These are phyloP conservation scores for Leccinum rimulosum DNA, from an alignment of 768 basidiomycete species.

Conservation along the genomic window DNA sequence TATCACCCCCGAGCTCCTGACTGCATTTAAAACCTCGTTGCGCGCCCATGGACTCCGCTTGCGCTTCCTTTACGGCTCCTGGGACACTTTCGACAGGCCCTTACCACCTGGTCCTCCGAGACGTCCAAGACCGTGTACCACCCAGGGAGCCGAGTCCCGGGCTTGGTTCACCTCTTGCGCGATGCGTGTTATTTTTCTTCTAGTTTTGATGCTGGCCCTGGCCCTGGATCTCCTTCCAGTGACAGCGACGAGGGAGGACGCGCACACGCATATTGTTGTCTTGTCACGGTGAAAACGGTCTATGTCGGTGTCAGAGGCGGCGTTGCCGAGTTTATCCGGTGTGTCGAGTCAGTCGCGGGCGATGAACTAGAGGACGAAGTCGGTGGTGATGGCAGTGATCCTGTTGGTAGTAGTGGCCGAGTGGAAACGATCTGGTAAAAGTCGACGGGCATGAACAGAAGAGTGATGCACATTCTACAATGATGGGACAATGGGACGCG, in stretches of 20 bases:
- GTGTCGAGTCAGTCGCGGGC: slow-evolving; percentile 33
- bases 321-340: slow-evolving; percentile 65
- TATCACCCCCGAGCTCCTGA: slow-evolving; percentile 63
- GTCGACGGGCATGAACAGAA: slow-evolving; percentile 68
- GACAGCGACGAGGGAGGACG: neutral
- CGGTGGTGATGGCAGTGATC: neutral
- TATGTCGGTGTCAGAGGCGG: slow-evolving; percentile 98
- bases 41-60: slow-evolving; percentile 52
- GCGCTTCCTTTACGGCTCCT: slow-evolving; percentile 80
- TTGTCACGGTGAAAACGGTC: slow-evolving; percentile 90
- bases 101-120: slow-evolving; percentile 75
- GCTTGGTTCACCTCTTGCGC: slow-evolving; percentile 55
- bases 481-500: slow-evolving; percentile 51
- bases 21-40: slow-evolving; percentile 64
- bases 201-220: neutral
- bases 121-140: slow-evolving; percentile 95
- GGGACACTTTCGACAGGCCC: slow-evolving; percentile 55
- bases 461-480: slow-evolving; percentile 58
- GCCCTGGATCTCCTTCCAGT: slow-evolving; percentile 8
- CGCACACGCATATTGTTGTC: slow-evolving; percentile 41
- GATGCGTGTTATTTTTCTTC: slow-evolving; percentile 27
- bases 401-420: slow-evolving; percentile 32
- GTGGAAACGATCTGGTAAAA: slow-evolving; percentile 65
- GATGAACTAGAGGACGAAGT: neutral
- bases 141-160: slow-evolving; percentile 54